Evolutionary conservation across 2,329 filamentous ascomycete species (phyloP).

Genomic region (Beauveria sp.): DNA sequence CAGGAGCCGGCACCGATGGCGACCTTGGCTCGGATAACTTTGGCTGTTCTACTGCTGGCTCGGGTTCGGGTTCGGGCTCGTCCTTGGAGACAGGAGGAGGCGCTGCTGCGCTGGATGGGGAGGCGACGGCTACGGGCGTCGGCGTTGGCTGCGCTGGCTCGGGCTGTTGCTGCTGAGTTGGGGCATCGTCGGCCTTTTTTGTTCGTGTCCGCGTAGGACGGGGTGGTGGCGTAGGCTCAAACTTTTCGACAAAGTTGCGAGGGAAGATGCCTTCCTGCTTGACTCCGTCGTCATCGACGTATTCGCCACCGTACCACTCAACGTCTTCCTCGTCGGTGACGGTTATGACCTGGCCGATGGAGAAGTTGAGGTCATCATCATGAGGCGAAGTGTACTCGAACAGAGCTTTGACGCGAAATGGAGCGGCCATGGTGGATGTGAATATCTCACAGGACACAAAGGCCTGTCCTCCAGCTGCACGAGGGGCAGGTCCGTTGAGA

Average conservation of each 20-base stretch:
- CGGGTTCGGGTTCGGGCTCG: constrained; percentile 27
- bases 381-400: constrained; percentile 91
- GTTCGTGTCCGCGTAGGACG: constrained; percentile 68
- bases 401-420: constrained; percentile 91
- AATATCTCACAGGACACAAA: constrained; percentile 13
- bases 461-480: constrained; percentile 4
- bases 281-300: constrained; percentile 64
- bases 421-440: constrained; percentile 56
- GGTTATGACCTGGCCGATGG: constrained; percentile 79
- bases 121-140: constrained; percentile 15
- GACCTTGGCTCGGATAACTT: constrained; percentile 22
- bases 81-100: constrained; percentile 21
- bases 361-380: constrained; percentile 89
- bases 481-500: constrained; percentile 4
- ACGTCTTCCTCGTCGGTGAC: constrained; percentile 87
- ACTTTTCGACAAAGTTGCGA: constrained; percentile 94
- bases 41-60: not conserved
- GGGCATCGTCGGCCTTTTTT: constrained; percentile 42
- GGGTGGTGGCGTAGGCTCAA: constrained; percentile 83
- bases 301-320: constrained; percentile 91
- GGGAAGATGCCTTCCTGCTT: constrained; percentile 86
- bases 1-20: constrained; percentile 21
- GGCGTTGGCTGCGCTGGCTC: constrained; percentile 20
- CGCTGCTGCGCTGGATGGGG: constrained; percentile 19
- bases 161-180: constrained; percentile 19